Base-by-base conservation (phyloP, 352 stramenopile genomes). In the Globisporangium ultimum region DNA sequence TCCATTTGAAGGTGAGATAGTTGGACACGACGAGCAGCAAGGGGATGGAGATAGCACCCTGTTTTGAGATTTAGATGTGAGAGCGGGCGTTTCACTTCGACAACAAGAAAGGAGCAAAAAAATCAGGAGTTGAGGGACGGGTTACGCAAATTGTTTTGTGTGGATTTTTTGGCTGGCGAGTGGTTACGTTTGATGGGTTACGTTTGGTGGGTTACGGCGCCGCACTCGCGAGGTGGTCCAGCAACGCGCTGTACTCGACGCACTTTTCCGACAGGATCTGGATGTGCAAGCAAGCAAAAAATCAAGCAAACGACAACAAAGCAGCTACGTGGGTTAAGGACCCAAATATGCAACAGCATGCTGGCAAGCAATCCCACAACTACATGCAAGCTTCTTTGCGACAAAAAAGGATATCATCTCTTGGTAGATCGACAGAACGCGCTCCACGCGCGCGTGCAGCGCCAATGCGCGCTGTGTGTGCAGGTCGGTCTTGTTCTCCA, bases 201-300 rank as follows among this genome's bases (percentile, higher is more conserved):
- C 14, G 20, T 4, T 14, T 15, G 4, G 13, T n/a, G 22, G 40
- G 43, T 60, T 45, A 78, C 43, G 63, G 56, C n/a, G 70, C 59
- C 5, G 20, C 9, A 15, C 34, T 50, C 24, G 42, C 22, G 10
- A 89, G 49, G 50, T 89, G 72, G 22, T 89, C 72, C 54, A 89
- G 61, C 34, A 89, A 50, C 12, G 68, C 53, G 47, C 71, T 79
- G 66, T 76, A 81, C 71, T 89, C 76, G 64, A 87, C 79, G 54
- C 72, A 87, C 58, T 89, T 89, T 63, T 85, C 73, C 2, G 80
- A 89, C 55, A 89, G 58, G 49, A 87, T 67, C 66, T 83, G 71
- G 48, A 90, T 59, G 67, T 71, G 24, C 49, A 55, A 40, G 18
- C 24, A n/a, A 48, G 15, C 32, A 48, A 20, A 17, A n/a, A 48